phyloP scores from a whole-genome alignment of 2,329 filamentous ascomycete species.

The Aureobasidium zeae region DNA sequence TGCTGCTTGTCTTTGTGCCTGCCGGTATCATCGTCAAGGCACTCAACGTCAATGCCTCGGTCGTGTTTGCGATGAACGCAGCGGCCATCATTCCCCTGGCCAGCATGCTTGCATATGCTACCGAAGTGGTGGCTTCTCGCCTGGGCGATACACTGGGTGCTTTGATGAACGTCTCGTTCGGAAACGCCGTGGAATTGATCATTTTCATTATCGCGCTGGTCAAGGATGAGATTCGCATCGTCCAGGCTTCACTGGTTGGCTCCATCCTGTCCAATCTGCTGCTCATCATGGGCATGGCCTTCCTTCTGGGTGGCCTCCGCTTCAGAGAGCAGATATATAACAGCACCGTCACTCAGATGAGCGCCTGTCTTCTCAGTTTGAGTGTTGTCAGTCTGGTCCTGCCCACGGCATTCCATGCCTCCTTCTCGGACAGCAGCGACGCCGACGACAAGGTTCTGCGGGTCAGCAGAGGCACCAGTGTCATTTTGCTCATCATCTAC shows the following conservation, averaged over 20 bases:
- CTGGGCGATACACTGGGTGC: conserved; percentile 42
- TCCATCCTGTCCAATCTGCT: conserved; percentile 84
- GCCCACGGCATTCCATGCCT: conserved; percentile 83
- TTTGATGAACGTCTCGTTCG: conserved; percentile 44
- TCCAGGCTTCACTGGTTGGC: conserved; percentile 80
- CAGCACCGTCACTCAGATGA: conserved; percentile 93
- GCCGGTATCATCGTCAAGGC: conserved; percentile 59
- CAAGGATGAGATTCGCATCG: conserved; percentile 80
- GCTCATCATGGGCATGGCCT: conserved; percentile 85
- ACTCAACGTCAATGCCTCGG: conserved; percentile 31
- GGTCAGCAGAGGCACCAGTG: conserved; percentile 82
- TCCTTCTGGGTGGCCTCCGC: conserved; percentile 74
- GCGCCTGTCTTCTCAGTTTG: conserved; percentile 79
- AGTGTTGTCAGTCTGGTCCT: conserved; percentile 83
- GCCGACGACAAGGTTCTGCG: conserved; percentile 67
- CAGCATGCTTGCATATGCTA: conserved; percentile 41
- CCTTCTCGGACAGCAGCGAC: conserved; percentile 47
- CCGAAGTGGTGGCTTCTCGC: conserved; percentile 40
- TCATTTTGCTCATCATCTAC: conserved; percentile 76
- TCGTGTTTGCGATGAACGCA: conserved; percentile 44
- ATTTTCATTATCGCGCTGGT: conserved; percentile 63
- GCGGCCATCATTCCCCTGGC: conserved; percentile 44
- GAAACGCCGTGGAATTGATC: conserved; percentile 45
- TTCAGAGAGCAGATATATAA: conserved; percentile 94
- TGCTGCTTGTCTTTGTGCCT: conserved; percentile 68